These are phyloP conservation scores for Cytospora paraplurivora DNA, from an alignment of 2,329 filamentous ascomycete species.

Conservation along the genomic window DNA sequence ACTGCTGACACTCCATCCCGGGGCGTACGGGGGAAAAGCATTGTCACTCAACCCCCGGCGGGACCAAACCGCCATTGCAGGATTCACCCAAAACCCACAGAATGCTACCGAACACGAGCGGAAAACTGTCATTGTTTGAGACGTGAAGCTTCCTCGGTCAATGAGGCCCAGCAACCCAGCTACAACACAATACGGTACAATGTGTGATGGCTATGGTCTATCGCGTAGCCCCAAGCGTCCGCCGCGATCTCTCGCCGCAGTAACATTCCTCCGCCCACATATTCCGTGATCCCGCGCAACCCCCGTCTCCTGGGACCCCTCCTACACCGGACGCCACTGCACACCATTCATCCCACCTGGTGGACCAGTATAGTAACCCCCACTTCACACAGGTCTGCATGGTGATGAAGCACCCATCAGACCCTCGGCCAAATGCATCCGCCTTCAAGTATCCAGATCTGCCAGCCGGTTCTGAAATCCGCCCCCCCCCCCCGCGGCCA, in stretches of 20 bases:
- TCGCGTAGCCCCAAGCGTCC: not conserved
- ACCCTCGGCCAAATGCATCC: not conserved
- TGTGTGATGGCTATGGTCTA: not conserved
- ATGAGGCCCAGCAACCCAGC: not conserved
- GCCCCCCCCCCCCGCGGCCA: conserved; percentile 1
- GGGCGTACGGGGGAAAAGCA: not conserved
- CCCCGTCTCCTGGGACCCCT: conserved; percentile 8
- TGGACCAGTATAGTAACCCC: conserved; percentile 2
- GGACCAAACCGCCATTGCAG: not conserved
- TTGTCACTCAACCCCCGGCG: not conserved
- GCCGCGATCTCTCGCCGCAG: not conserved
- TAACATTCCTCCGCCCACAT: conserved; percentile 5
- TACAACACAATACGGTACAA: not conserved
- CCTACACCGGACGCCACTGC: conserved; percentile 21
- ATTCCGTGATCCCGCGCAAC: conserved; percentile 15
- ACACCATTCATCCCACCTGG: conserved; percentile 15
- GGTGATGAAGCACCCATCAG: conserved; percentile 13
- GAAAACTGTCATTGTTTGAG: not conserved
- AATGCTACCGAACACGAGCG: not conserved
- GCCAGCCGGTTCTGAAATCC: conserved; percentile 10
- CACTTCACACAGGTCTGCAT: conserved; percentile 19
- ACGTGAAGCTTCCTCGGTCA: not conserved
- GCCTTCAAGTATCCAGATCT: not conserved
- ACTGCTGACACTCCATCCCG: not conserved
- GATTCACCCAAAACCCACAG: not conserved